Conservation (phyloP, 2,329 filamentous ascomycete genomes). For the Colletotrichum sp. region DNA sequence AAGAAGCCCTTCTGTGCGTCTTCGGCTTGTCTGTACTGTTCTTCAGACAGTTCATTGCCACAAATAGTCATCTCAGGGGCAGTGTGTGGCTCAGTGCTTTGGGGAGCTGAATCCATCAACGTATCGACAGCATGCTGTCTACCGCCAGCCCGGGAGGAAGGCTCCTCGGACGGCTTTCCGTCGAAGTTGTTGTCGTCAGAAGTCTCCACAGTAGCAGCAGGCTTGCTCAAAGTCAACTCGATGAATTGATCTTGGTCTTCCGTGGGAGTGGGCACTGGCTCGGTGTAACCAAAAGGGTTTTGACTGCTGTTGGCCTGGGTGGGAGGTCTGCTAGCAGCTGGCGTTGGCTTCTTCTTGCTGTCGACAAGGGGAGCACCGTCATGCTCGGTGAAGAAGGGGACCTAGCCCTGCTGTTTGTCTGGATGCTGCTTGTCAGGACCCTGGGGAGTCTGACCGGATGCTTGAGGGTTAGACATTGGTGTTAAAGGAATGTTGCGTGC, state of each 20-base stretch:
- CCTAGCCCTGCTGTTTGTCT: neutral
- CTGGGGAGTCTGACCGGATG: neutral
- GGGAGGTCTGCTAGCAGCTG: neutral
- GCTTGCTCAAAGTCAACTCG: neutral
- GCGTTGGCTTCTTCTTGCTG: neutral
- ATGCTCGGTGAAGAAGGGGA: slow-evolving; percentile 12
- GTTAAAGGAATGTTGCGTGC: too few relatives aligned
- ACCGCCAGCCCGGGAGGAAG: neutral
- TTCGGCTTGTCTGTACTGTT: neutral
- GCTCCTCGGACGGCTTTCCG: neutral
- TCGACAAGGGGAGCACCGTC: slow-evolving; percentile 1
- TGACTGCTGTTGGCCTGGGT: neutral
- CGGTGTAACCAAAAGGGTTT: neutral
- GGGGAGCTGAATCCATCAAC: neutral
- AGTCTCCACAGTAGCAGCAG: neutral
- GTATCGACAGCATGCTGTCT: neutral
- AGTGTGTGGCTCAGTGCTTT: neutral
- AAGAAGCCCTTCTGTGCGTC: neutral
- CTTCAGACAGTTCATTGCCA: neutral
- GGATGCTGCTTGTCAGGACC: neutral
- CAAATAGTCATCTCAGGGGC: neutral
- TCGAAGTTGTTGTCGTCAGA: neutral
- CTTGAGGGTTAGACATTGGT: neutral
- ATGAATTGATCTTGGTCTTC: neutral
- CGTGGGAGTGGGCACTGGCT: neutral